These are phyloP conservation scores for Colletotrichum sp. DNA, from an alignment of 2,329 filamentous ascomycete genomes.

Conservation along the genomic window DNA sequence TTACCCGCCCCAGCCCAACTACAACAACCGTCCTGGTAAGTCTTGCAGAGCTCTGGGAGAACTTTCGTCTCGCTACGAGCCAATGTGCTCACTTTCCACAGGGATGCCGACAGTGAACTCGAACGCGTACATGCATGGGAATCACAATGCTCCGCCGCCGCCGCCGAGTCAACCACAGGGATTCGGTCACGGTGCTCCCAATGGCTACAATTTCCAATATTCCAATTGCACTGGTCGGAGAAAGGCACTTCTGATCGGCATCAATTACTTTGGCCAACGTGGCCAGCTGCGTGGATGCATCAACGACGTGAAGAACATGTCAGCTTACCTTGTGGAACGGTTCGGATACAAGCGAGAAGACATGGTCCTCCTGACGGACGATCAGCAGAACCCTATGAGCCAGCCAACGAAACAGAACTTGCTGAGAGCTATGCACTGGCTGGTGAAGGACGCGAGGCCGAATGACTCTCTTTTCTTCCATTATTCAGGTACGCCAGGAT, in stretches of 20 bases:
- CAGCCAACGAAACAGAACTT: slow-evolving; percentile 97
- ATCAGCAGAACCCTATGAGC: slow-evolving; percentile 97
- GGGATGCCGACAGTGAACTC: slow-evolving; percentile 47
- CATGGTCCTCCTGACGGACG: slow-evolving; percentile 96
- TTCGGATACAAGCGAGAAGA: slow-evolving; percentile 95
- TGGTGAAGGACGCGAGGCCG: slow-evolving; percentile 89
- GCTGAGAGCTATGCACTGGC: slow-evolving; percentile 94
- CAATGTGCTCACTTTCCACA: slow-evolving; percentile 21
- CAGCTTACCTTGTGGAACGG: slow-evolving; percentile 82
- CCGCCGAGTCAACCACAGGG: slow-evolving; percentile 71
- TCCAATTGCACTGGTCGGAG: slow-evolving; percentile 87
- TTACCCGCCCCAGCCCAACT: slow-evolving; percentile 49
- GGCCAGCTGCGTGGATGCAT: slow-evolving; percentile 93
- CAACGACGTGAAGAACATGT: slow-evolving; percentile 98
- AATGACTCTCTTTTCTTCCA: slow-evolving; percentile 98
- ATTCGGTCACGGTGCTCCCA: slow-evolving; percentile 82
- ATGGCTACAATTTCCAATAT: slow-evolving; percentile 85
- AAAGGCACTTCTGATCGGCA: slow-evolving; percentile 90
- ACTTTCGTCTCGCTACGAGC: not conserved
- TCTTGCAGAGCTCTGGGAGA: not conserved
- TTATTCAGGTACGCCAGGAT: slow-evolving; percentile 75
- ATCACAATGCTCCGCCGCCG: slow-evolving; percentile 63
- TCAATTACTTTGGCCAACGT: slow-evolving; percentile 95
- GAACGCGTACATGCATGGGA: slow-evolving; percentile 61
- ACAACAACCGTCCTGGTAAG: slow-evolving; percentile 54